phyloP scores from a whole-genome alignment of 2,329 filamentous ascomycete species.

The Botrytis medusae region DNA sequence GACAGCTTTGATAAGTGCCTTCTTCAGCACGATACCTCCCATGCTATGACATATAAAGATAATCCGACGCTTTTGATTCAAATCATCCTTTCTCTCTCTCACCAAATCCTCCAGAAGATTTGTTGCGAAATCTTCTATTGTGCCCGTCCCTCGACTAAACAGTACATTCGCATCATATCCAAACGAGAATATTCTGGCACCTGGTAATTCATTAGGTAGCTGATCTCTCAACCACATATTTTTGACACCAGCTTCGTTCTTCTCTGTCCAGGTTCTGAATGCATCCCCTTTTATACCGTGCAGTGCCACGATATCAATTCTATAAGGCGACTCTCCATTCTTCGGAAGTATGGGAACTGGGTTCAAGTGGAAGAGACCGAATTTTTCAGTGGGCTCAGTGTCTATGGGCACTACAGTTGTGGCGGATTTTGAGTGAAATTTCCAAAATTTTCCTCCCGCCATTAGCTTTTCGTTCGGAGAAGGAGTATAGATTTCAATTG shows the following conservation, averaged over 20 bases:
- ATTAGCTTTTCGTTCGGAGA: neutral
- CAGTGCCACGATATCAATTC: conserved; percentile 28
- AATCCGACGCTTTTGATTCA: conserved; percentile 23
- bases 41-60: conserved; percentile 34
- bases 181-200: conserved; percentile 31
- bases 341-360: neutral
- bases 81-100: neutral
- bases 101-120: conserved; percentile 25
- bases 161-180: conserved; percentile 30
- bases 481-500: neutral
- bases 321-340: neutral
- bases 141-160: conserved; percentile 21
- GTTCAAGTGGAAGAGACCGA: conserved; percentile 15
- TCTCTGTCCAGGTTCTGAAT: conserved; percentile 32
- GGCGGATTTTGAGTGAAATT: neutral
- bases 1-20: conserved; percentile 24
- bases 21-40: conserved; percentile 31
- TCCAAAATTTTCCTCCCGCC: neutral
- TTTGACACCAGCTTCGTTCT: conserved; percentile 20
- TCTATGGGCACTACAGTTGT: neutral
- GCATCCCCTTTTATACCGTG: conserved; percentile 30
- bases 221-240: conserved; percentile 32
- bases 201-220: conserved; percentile 27
- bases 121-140: conserved; percentile 26
- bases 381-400: neutral